Conservation (phyloP, 306 rosid species). For the Lotus japonicus region DNA sequence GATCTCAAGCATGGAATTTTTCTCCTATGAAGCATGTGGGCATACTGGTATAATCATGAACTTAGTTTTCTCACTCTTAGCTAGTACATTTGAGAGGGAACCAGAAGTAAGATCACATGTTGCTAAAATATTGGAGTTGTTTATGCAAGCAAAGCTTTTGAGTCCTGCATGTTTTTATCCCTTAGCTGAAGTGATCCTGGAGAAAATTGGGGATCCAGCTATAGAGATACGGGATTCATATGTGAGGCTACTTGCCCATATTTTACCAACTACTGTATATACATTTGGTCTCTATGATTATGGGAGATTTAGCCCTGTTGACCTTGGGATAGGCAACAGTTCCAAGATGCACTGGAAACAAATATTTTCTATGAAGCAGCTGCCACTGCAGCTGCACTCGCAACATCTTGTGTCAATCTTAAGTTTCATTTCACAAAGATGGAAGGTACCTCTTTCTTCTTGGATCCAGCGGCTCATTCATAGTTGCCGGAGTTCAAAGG, state of each 20-base stretch:
- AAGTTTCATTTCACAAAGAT: conserved; percentile 90
- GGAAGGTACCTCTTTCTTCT: conserved; percentile 92
- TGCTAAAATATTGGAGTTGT: conserved; percentile 65
- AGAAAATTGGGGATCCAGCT: conserved; percentile 89
- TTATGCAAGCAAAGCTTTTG: conserved; percentile 75
- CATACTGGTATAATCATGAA: conserved; percentile 46
- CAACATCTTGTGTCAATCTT: conserved; percentile 86
- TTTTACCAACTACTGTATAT: conserved; percentile 74
- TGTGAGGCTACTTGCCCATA: conserved; percentile 53
- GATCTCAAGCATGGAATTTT: conserved; percentile 28
- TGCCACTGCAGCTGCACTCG: conserved; percentile 69
- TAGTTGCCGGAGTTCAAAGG: conserved; percentile 67
- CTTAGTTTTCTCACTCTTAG: conserved; percentile 60
- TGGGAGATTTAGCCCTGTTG: conserved; percentile 49
- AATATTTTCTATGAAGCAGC: conserved; percentile 79
- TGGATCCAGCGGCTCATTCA: conserved; percentile 92
- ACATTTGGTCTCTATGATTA: conserved; percentile 66
- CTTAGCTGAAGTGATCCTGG: conserved; percentile 68
- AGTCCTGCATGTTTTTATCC: conserved; percentile 66
- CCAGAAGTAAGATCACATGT: conserved; percentile 74
- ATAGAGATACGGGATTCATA: conserved; percentile 56
- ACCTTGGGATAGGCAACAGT: conserved; percentile 34
- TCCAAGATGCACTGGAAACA: conserved; percentile 87
- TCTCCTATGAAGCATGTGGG: conserved; percentile 41
- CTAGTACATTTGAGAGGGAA: conserved; percentile 72